phyloP scores from a whole-genome alignment of 805 yeast genomes.

The Candida manassasensis region DNA sequence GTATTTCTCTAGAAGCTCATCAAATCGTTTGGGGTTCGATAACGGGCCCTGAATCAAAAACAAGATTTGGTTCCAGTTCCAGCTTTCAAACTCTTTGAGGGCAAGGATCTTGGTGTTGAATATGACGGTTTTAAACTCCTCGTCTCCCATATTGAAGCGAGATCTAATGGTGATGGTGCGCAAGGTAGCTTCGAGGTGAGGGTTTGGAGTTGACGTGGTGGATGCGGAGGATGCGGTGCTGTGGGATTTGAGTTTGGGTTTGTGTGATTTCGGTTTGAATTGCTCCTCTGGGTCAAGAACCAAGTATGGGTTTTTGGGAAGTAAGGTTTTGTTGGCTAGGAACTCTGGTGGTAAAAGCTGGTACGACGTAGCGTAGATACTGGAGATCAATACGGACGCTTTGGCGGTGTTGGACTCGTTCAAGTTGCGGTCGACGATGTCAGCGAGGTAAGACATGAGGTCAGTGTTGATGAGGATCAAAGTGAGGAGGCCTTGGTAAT shows the following conservation, averaged over 20 bases:
- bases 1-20: conserved; percentile 64
- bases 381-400: conserved; percentile 61
- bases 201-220: neutral
- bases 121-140: conserved; percentile 61
- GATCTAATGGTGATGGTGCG: conserved; percentile 18
- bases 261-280: conserved; percentile 13
- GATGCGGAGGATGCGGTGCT: neutral
- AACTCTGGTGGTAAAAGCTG: conserved; percentile 50
- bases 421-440: conserved; percentile 36
- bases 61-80: conserved; percentile 81
- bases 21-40: conserved; percentile 64
- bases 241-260: neutral
- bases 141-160: conserved; percentile 47
- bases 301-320: conserved; percentile 10
- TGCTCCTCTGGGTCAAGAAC: conserved; percentile 26
- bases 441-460: conserved; percentile 44
- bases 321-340: conserved; percentile 19
- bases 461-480: conserved; percentile 48
- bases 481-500: conserved; percentile 61
- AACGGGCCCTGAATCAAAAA: conserved; percentile 82
- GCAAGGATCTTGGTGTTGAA: conserved; percentile 65
- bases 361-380: conserved; percentile 51
- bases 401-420: conserved; percentile 49
- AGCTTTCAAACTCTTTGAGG: conserved; percentile 71
- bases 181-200: conserved; percentile 18